A percentile compares a stretch with the other conserved stretches of the same genome.
Conservation (phyloP, 2,329 filamentous ascomycete genomes). For the Tolypocladium endophyticum region DNA sequence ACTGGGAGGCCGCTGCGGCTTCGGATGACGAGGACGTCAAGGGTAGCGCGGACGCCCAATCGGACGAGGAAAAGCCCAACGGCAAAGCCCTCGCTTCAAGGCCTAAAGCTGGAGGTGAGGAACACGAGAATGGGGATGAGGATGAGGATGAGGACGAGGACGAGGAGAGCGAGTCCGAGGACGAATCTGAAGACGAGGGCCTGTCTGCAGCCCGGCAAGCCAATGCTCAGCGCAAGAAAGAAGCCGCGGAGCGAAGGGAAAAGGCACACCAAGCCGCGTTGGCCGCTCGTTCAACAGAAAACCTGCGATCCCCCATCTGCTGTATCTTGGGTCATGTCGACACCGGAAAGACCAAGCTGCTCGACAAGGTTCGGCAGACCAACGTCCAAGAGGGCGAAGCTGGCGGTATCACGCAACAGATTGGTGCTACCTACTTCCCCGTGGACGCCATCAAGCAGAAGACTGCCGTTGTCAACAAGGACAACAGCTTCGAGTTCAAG, state of each 20-base stretch:
- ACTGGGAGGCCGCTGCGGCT: conserved; percentile 80
- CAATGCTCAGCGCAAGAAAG: conserved; percentile 70
- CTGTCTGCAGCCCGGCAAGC: conserved; percentile 62
- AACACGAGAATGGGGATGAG: conserved; percentile 23
- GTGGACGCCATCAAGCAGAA: conserved; percentile 87
- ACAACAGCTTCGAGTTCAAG: conserved; percentile 89
- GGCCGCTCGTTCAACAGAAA: conserved; percentile 83
- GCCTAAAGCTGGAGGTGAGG: conserved; percentile 34
- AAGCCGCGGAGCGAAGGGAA: conserved; percentile 79
- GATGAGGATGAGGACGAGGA: conserved; percentile 16
- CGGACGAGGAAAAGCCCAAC: conserved; percentile 51
- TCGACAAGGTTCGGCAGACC: conserved; percentile 97
- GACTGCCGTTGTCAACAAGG: conserved; percentile 84
- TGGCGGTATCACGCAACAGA: conserved; percentile 98
- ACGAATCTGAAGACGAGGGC: conserved; percentile 62
- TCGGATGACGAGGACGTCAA: conserved; percentile 67
- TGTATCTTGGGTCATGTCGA: conserved; percentile 99
- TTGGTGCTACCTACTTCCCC: conserved; percentile 98
- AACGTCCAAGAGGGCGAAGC: conserved; percentile 99
- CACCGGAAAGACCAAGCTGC: conserved; percentile 98
- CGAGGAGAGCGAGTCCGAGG: conserved; percentile 25
- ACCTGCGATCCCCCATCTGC: conserved; percentile 95
- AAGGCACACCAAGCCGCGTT: conserved; percentile 86
- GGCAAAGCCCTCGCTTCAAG: conserved; percentile 4
- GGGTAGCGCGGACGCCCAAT: conserved; percentile 89